Conservation (phyloP, 2,329 filamentous ascomycete species). For the Lasiodiplodia sp. region DNA sequence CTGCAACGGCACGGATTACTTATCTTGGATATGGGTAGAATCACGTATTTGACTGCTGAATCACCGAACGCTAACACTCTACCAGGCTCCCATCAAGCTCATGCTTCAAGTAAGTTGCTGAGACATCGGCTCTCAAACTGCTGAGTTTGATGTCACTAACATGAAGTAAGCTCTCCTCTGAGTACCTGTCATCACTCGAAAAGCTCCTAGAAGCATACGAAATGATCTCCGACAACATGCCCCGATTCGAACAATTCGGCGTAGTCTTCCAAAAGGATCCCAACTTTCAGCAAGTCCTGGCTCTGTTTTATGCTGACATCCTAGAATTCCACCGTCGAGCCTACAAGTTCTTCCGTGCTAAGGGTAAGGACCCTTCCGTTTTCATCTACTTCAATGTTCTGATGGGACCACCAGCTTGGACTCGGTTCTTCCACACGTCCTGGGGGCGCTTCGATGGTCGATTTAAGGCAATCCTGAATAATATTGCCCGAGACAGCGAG, state of each 20-base stretch:
- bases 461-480: neutral
- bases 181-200: neutral
- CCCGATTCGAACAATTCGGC: neutral
- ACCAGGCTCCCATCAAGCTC: no score
- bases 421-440: neutral
- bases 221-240: neutral
- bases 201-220: neutral
- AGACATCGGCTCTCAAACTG: no score
- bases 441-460: neutral
- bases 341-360: constrained; percentile 53
- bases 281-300: constrained; percentile 52
- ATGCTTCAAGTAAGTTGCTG: no score
- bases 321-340: constrained; percentile 57
- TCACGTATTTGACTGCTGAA: neutral
- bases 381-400: neutral
- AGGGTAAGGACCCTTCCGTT: neutral
- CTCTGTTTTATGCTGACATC: constrained; percentile 58
- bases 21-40: constrained; percentile 54
- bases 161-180: neutral
- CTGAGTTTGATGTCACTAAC: neutral
- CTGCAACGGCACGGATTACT: constrained; percentile 57
- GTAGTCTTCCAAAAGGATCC: neutral
- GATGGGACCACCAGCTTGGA: neutral
- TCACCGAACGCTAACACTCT: neutral
- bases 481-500: neutral